A percentile compares a stretch with the other conserved stretches of the same genome.
These are phyloP conservation scores for Rhynchospora tenuis DNA, from an alignment of 176 grass and related monocot genomes.

Conservation along the genomic window DNA sequence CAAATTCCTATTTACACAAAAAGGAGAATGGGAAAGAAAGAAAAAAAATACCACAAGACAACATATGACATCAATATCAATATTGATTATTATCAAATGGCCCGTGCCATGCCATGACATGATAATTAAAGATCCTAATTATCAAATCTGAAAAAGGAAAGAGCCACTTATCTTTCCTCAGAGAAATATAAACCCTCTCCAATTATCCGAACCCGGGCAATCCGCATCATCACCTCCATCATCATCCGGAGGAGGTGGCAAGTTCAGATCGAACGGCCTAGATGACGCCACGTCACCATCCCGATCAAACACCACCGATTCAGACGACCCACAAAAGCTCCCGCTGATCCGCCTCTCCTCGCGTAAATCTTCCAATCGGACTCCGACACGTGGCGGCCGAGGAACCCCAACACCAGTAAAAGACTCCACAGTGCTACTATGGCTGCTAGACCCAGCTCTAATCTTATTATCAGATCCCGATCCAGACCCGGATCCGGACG, in stretches of 20 bases:
- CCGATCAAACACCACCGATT: conserved; percentile 53
- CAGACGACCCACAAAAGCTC: conserved; percentile 73
- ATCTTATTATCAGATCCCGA: conserved; percentile 8
- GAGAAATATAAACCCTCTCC: conserved; percentile 31
- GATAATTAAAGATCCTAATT: conserved; percentile 23
- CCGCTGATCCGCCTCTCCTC: conserved; percentile 41
- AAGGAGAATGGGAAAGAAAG: conserved; percentile 9
- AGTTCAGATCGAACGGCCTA: conserved; percentile 75
- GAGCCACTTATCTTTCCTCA: conserved; percentile 21
- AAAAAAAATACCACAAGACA: conserved; percentile 13
- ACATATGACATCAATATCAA: conserved; percentile 6
- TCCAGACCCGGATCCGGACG: not conserved
- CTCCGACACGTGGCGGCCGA: not conserved
- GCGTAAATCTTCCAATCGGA: not conserved
- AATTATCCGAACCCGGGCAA: conserved; percentile 18
- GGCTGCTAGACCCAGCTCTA: conserved; percentile 45
- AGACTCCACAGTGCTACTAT: conserved; percentile 81
- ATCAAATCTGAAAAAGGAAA: conserved; percentile 9
- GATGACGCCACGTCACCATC: conserved; percentile 34
- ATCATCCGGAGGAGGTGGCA: conserved; percentile 26
- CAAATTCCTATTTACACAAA: conserved; percentile 24
- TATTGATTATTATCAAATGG: conserved; percentile 13
- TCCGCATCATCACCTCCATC: conserved; percentile 47
- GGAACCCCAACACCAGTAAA: conserved; percentile 49
- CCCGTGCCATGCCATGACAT: conserved; percentile 7